Conservation (phyloP, 352 stramenopile genomes). For the Saprolegnia parasitica region DNA sequence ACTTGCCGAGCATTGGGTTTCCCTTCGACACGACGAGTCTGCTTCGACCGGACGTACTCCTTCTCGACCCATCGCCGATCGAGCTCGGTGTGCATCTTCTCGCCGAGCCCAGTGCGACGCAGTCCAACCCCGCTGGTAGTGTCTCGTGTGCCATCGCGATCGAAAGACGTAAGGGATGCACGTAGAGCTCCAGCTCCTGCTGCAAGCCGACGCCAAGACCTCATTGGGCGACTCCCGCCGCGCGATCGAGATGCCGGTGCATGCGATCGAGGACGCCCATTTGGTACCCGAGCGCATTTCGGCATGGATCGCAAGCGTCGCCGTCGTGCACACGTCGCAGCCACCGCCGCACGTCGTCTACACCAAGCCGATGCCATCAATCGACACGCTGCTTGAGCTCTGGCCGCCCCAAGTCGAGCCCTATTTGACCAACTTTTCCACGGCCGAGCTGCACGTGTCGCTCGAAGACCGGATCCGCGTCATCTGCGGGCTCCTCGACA, state of each 20-base stretch:
- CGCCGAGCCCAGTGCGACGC: slow-evolving; percentile 71
- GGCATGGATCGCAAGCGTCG: slow-evolving; percentile 89
- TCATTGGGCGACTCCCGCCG: slow-evolving; percentile 30
- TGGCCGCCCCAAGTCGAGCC: slow-evolving; percentile 87
- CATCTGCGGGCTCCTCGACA: slow-evolving; percentile 88
- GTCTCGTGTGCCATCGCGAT: neutral
- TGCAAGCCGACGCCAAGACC: slow-evolving; percentile 68
- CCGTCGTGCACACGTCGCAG: slow-evolving; percentile 83
- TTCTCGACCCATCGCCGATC: slow-evolving; percentile 32
- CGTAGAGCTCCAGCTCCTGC: slow-evolving; percentile 85
- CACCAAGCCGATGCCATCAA: slow-evolving; percentile 84
- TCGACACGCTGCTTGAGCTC: slow-evolving; percentile 85
- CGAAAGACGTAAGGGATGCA: neutral
- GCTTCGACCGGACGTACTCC: slow-evolving; percentile 67
- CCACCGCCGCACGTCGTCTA: slow-evolving; percentile 67
- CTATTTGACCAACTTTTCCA: slow-evolving; percentile 39
- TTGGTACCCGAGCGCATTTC: slow-evolving; percentile 85
- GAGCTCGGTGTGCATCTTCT: slow-evolving; percentile 72
- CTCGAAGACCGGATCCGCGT: slow-evolving; percentile 81
- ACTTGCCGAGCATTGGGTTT: slow-evolving; percentile 70
- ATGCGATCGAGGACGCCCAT: slow-evolving; percentile 85
- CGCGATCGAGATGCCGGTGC: slow-evolving; percentile 50
- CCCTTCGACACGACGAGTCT: slow-evolving; percentile 74
- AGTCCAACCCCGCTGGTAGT: slow-evolving; percentile 74
- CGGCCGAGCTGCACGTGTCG: slow-evolving; percentile 36